These are phyloP conservation scores for Pythium brachiatum DNA, from an alignment of 352 stramenopile species.

Conservation along the genomic window DNA sequence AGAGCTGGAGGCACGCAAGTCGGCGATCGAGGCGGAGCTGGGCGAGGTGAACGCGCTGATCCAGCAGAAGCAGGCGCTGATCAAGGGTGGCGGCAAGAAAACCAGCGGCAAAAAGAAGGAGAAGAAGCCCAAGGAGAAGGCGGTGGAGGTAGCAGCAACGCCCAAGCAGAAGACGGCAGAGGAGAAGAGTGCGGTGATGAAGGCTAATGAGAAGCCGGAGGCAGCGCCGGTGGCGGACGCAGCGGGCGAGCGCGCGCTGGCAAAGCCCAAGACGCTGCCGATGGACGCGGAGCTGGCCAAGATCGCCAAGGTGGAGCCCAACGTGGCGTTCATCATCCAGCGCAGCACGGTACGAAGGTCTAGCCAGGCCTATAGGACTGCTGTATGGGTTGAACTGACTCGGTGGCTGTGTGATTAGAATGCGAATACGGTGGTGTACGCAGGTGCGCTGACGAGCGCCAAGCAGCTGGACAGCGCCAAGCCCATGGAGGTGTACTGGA, in stretches of 20 bases:
- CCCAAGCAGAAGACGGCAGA: constrained; percentile 6
- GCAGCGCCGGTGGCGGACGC: constrained; percentile 5
- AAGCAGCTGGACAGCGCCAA: constrained; percentile 51
- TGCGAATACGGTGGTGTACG: constrained; percentile 85
- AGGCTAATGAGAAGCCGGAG: constrained; percentile 6
- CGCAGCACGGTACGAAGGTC: constrained; percentile 70
- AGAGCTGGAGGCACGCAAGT: constrained; percentile 58
- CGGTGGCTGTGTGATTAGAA: constrained; percentile 43
- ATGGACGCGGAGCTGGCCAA: constrained; percentile 69
- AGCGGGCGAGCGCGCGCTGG: constrained; percentile 20
- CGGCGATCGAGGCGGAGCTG: constrained; percentile 42
- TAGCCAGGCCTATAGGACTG: no score
- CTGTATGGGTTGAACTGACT: background rate
- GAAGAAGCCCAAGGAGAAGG: constrained; percentile 37
- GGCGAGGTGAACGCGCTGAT: constrained; percentile 52
- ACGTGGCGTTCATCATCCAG: constrained; percentile 86
- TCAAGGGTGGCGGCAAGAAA: constrained; percentile 23
- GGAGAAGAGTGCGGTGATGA: background rate
- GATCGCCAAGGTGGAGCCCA: constrained; percentile 66
- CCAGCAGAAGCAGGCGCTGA: constrained; percentile 55
- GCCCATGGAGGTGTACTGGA: constrained; percentile 80
- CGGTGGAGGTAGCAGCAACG: constrained; percentile 9
- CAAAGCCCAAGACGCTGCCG: constrained; percentile 42
- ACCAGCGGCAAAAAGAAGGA: constrained; percentile 24
- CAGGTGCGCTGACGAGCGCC: constrained; percentile 35